phyloP scores from a whole-genome alignment of 2,329 filamentous ascomycete genomes.

The Ceratocystis harringtonii region DNA sequence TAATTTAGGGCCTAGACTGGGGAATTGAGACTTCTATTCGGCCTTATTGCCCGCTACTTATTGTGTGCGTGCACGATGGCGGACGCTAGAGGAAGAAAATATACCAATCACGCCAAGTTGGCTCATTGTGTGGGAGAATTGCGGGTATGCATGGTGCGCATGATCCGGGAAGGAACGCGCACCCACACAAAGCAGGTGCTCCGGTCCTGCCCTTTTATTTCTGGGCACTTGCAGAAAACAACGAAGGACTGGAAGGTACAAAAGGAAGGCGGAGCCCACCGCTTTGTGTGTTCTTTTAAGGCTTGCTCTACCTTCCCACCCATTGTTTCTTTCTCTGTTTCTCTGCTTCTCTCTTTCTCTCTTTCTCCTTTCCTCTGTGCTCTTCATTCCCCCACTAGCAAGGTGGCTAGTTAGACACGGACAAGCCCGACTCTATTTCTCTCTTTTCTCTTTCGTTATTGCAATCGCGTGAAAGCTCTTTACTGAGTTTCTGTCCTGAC shows the following conservation, averaged over 20 bases:
- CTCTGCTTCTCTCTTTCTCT: background rate
- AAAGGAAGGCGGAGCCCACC: conserved; percentile 3
- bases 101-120: background rate
- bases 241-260: background rate
- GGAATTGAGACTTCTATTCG: background rate
- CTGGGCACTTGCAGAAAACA: background rate
- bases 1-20: background rate
- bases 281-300: background rate
- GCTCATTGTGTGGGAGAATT: conserved; percentile 5
- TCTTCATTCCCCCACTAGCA: background rate
- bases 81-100: background rate
- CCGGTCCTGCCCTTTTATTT: background rate
- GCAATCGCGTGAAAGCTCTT: background rate
- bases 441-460: background rate
- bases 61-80: background rate
- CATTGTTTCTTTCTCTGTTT: background rate
- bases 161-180: conserved; percentile 2
- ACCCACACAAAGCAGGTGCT: background rate
- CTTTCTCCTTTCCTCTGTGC: background rate
- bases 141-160: conserved; percentile 2
- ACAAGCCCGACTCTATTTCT: background rate
- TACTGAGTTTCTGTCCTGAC: background rate
- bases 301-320: no score
- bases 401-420: no score
- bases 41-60: background rate